Base-by-base conservation (phyloP, 2,329 filamentous ascomycete species). In the Gaeumannomyces sp. region DNA sequence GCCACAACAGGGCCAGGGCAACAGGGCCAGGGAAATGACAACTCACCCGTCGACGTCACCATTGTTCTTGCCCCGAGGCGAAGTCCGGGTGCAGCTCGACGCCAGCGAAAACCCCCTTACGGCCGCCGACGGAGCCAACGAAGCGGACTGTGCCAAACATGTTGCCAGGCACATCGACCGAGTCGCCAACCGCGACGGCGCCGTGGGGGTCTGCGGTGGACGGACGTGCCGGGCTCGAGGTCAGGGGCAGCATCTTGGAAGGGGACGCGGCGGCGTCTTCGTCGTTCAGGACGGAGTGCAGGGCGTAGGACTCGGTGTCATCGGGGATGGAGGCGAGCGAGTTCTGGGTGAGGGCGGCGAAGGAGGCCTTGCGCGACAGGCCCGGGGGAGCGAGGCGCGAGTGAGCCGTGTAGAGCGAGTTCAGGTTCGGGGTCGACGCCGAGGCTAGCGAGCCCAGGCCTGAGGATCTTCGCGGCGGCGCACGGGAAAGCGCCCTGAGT, bases 91-190 rank as follows among this genome's bases (percentile, higher is more conserved):
- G 87, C 68, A 99, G 82, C 77, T 99, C 95, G 50, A 99, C 91
- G 60, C 95, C 95, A 38, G 92, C 93, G 80, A 99, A 99, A 27
- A 86, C 85, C 62, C 95, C 95, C 70, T 90, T 92, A 80, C 97
- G 97, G 68, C 93, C 93, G 70, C 88, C 86, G 57, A 99, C 94
- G 56, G 82, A 81, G 59, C 95, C 95, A 67, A 98, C 81, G 74
- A 97, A 99, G 74, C 91, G 94, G 69, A 98, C 89, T 2, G 87
- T 90, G 61, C 95, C 95, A 69, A 89, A 82, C 93, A 99, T 97
- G 75, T 89, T 92, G 58, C 95, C 95, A 1, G 94, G 93, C 60
- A 97, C 94, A 70, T 97, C 93, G 67, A 97, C 94, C 45, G 82
- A 76, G 74, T 97, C 94, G 69, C 94, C 94, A 57, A 95, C 82